Percentiles rank a stretch among this genome's conserved stretches.
phyloP scores from a whole-genome alignment of 2,329 filamentous ascomycete species.

The Meredithiella fracta region DNA sequence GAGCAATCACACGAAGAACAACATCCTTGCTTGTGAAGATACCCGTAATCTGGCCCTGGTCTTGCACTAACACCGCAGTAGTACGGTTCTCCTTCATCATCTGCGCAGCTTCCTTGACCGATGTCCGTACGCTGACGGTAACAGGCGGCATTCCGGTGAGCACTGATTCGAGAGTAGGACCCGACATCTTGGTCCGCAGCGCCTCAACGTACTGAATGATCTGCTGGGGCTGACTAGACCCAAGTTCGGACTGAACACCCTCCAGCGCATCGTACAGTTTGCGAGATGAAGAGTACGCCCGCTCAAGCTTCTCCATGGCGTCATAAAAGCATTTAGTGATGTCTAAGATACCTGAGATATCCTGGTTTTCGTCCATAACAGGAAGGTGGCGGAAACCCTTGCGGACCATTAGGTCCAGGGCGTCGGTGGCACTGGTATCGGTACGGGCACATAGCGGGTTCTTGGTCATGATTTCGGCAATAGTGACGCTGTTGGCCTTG shows the following conservation, averaged over 20 bases:
- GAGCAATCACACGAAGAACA: constrained; percentile 91
- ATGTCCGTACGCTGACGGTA: constrained; percentile 88
- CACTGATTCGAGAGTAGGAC: constrained; percentile 87
- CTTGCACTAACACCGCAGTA: constrained; percentile 87
- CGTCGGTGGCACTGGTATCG: constrained; percentile 94
- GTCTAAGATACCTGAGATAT: constrained; percentile 93
- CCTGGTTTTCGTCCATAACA: constrained; percentile 99
- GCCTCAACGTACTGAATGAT: constrained; percentile 99
- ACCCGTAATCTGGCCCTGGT: constrained; percentile 91
- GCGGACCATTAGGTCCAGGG: constrained; percentile 90
- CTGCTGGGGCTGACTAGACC: constrained; percentile 89
- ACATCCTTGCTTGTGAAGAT: constrained; percentile 99
- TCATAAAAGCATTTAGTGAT: constrained; percentile 99
- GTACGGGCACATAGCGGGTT: constrained; percentile 95
- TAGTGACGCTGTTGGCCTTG: constrained; percentile 78
- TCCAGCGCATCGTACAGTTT: constrained; percentile 96
- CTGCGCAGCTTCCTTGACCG: constrained; percentile 85
- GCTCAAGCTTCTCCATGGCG: constrained; percentile 98
- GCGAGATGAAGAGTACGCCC: constrained; percentile 92
- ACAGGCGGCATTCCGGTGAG: constrained; percentile 81
- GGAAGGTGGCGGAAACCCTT: constrained; percentile 96
- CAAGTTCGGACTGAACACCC: constrained; percentile 92
- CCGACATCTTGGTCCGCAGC: constrained; percentile 89
- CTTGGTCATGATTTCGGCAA: constrained; percentile 99
- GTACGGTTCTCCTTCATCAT: constrained; percentile 99